Conservation (phyloP, 306 rosid species). For the Parietaria judaica region DNA sequence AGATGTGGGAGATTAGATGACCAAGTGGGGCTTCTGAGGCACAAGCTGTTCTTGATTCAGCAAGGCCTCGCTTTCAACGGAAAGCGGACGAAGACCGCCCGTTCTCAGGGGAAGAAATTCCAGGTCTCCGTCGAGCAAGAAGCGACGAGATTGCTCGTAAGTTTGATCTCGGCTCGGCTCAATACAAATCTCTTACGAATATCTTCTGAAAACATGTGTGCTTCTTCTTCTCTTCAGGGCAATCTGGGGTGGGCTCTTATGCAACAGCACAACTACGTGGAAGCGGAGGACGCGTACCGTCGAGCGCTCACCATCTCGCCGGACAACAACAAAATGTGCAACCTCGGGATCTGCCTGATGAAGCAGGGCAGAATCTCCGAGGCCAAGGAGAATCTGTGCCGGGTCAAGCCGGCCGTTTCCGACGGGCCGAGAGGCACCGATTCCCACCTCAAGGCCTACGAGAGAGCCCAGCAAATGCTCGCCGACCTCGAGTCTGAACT, state of each 20-base stretch:
- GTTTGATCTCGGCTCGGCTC: background rate
- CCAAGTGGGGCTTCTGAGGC: conserved; percentile 68
- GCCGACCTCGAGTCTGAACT: conserved; percentile 77
- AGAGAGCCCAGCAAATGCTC: conserved; percentile 98
- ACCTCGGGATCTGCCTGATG: conserved; percentile 93
- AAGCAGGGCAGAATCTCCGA: conserved; percentile 88
- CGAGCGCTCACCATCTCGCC: conserved; percentile 74
- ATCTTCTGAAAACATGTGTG: background rate
- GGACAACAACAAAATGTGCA: conserved; percentile 97
- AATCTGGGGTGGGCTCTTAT: conserved; percentile 96
- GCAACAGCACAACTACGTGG: conserved; percentile 88
- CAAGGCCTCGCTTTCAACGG: conserved; percentile 97
- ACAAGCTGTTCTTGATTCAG: conserved; percentile 75
- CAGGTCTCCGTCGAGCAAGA: conserved; percentile 99
- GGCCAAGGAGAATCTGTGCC: conserved; percentile 70
- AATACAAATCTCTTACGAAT: background rate
- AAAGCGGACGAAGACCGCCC: conserved; percentile 86
- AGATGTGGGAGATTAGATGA: conserved; percentile 97
- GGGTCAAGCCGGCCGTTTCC: conserved; percentile 70
- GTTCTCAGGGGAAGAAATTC: conserved; percentile 98
- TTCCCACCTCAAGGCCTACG: conserved; percentile 96
- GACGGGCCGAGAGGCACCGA: conserved; percentile 99
- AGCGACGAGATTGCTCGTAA: conserved; percentile 89
- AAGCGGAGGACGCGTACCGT: conserved; percentile 92
- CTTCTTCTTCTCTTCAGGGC: conserved; percentile 38